phyloP scores from a whole-genome alignment of 208 protist genomes.

The Blechomonas ayalai region DNA sequence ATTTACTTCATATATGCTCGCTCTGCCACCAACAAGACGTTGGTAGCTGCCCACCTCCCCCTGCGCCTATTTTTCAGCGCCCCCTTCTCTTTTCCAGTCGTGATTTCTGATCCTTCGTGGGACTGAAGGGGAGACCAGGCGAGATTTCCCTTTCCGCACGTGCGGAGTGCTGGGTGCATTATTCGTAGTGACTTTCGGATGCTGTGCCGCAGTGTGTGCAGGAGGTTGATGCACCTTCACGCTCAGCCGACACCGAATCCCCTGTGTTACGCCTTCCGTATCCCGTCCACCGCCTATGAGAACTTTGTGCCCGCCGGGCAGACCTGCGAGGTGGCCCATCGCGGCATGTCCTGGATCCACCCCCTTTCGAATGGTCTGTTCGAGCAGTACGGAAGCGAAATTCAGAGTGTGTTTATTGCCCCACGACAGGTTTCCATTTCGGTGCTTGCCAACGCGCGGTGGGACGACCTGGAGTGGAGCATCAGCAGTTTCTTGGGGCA shows the following conservation, averaged over 20 bases:
- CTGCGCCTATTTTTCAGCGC: too few species aligned
- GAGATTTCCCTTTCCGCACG: too few species aligned
- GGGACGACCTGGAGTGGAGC: constrained; percentile 70
- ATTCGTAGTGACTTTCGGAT: constrained; percentile 26
- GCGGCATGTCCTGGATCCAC: constrained; percentile 77
- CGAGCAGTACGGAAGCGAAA: constrained; percentile 82
- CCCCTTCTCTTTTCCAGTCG: too few species aligned
- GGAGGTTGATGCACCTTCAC: constrained; percentile 65
- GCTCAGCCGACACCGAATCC: constrained; percentile 79
- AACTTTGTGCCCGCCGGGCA: constrained; percentile 76
- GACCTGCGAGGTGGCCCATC: constrained; percentile 81
- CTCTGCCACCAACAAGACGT: too few species aligned
- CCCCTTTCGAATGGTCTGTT: constrained; percentile 80
- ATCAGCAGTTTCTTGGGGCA: constrained; percentile 84
- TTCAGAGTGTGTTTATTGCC: constrained; percentile 77
- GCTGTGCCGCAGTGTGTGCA: constrained; percentile 31
- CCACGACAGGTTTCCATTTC: constrained; percentile 72
- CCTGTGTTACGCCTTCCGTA: constrained; percentile 61
- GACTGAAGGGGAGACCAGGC: too few species aligned
- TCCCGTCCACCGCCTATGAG: constrained; percentile 61
- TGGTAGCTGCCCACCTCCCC: too few species aligned
- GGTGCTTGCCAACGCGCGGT: constrained; percentile 67
- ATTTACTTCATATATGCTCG: too few species aligned
- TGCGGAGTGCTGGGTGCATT: too few species aligned
- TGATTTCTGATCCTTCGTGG: too few species aligned